Evolutionary conservation across 192 early-diverging fungal genomes (phyloP).

Genomic region (Rhizoclosmatium sp.): DNA sequence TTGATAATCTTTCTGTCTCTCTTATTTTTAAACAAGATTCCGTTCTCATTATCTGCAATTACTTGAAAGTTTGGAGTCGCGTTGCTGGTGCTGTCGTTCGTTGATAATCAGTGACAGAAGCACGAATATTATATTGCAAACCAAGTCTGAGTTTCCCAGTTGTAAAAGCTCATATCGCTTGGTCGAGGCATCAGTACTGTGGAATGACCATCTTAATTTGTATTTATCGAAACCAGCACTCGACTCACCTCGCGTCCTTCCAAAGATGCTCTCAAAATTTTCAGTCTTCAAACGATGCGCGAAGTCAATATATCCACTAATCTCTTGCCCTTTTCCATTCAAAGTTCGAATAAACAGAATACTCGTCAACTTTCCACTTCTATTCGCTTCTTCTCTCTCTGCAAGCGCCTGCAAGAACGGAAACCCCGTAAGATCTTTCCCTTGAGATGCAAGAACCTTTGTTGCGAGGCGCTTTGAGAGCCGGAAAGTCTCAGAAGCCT

Average conservation of each 20-base stretch:
- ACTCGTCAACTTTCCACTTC: slow-evolving; percentile 66
- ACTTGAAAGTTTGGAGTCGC: slow-evolving; percentile 73
- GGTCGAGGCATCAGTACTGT: slow-evolving; percentile 55
- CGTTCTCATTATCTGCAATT: slow-evolving; percentile 72
- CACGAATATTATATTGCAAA: background rate
- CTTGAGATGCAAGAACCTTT: slow-evolving; percentile 61
- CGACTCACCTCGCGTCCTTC: slow-evolving; percentile 22
- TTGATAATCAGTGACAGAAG: background rate
- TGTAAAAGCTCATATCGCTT: slow-evolving; percentile 70
- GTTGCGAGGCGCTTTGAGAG: slow-evolving; percentile 65
- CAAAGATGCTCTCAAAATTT: slow-evolving; percentile 70
- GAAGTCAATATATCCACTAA: slow-evolving; percentile 71
- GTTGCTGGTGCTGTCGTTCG: slow-evolving; percentile 59
- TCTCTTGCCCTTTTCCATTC: slow-evolving; percentile 65
- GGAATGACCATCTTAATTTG: too few species aligned
- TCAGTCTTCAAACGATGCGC: slow-evolving; percentile 69
- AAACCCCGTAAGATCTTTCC: slow-evolving; percentile 57
- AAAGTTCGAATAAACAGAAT: slow-evolving; percentile 67
- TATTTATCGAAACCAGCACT: too few species aligned
- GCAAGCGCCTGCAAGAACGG: slow-evolving; percentile 68
- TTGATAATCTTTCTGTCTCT: slow-evolving; percentile 72
- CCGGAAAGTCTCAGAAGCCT: slow-evolving; percentile 69
- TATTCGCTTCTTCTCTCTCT: slow-evolving; percentile 69
- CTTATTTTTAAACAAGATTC: slow-evolving; percentile 72
- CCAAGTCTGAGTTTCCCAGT: slow-evolving; percentile 71